phyloP scores from a whole-genome alignment of 139 green algal genomes.

The Picochlorum sp. region DNA sequence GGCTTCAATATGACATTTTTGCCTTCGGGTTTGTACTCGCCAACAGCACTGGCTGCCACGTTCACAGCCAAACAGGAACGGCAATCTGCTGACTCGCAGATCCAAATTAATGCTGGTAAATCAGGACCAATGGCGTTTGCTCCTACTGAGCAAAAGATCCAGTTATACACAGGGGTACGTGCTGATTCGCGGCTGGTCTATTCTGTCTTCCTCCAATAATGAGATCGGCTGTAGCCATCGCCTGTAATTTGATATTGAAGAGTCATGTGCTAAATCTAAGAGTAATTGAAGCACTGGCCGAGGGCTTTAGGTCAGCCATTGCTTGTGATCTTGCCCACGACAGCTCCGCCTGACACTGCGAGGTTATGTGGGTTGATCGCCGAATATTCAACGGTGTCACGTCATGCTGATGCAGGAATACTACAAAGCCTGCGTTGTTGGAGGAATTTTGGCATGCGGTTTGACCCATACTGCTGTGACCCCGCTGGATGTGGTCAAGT shows the following conservation, averaged over 20 bases:
- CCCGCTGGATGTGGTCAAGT: conserved; percentile 90
- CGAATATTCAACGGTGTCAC: background rate
- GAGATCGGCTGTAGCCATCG: background rate
- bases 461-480: conserved; percentile 66
- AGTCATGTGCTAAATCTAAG: no score
- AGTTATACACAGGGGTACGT: conserved; percentile 26
- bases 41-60: conserved; percentile 14
- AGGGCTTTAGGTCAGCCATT: no score
- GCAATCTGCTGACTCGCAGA: conserved; percentile 2
- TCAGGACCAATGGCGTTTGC: conserved; percentile 10
- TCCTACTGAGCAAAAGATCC: conserved; percentile 38
- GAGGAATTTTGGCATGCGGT: conserved; percentile 53
- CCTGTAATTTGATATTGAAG: no score
- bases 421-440: conserved; percentile 69
- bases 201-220: background rate
- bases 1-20: conserved; percentile 2
- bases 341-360: background rate
- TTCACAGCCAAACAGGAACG: conserved; percentile 29
- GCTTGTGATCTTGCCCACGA: background rate
- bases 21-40: conserved; percentile 8
- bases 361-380: no score
- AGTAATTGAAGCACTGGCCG: no score
- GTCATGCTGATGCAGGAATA: conserved; percentile 43
- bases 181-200: background rate
- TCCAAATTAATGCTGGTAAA: background rate